Base-by-base conservation (phyloP, 192 early-diverging fungal genomes). In the Podila clonocystis region DNA sequence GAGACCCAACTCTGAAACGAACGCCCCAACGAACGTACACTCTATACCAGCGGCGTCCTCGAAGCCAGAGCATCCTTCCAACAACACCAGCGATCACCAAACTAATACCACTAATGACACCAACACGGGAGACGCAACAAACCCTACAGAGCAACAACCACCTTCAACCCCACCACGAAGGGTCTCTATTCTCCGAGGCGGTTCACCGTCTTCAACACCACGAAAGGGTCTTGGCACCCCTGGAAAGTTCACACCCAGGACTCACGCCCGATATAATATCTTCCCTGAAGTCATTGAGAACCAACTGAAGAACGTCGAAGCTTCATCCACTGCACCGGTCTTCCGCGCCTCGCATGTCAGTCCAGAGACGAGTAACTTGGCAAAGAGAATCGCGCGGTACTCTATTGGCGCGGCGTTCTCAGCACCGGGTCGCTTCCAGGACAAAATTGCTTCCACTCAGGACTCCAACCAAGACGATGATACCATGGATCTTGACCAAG, bases 201-300 rank as follows among this genome's bases (percentile, higher is more conserved):
- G 8, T 22, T 74, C 72, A 9, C 59, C 72, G 0, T 24, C 31
- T 15, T 52, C 50, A 13, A 62, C 36, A 20, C 65, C 65, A 9
- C 59, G 73, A 8, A 55, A 48, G 5, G 65, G 73, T 19, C 50
- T 76, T 9, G 68, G 63, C 2, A 70, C 74, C 0, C 74, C 74
- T 9, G 63, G 67, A 38, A 60, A 62, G 12, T 65, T 69, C 24
- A 70, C 74, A 31, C 67, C 74, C 15, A 70, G 13, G 19, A 63
- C 65, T 22, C 57, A 64, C 24, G 74, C 67, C 13, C 45, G 74
- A 11, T 63, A 58, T 49, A 76, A 76, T 58, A 76, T 76, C 12
- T 76, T 76, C 36, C 74, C 74, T 22, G 74, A 76, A 34, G 68
- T 76, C 0, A 62, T 76, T 8, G 74, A 76, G 41, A 64, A 52